Percentiles rank a stretch among this genome's conserved stretches.
Conservation (phyloP, 805 yeast genomes). For the Kodamaea hsintzibuensis region DNA sequence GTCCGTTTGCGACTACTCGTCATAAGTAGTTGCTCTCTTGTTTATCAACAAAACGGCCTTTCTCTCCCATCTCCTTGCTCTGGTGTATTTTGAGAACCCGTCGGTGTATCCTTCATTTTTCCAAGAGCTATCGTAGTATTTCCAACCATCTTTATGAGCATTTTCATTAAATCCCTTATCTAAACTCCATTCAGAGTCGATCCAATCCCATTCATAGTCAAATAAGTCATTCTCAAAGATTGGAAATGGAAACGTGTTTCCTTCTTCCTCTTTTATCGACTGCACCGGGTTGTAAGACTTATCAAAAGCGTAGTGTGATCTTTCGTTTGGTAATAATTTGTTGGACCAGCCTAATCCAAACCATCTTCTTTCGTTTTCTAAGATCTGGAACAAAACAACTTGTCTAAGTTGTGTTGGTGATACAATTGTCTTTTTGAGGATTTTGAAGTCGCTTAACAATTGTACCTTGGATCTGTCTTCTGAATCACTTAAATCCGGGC, state of each 20-base stretch:
- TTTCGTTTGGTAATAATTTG: constrained; percentile 51
- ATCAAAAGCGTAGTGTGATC: constrained; percentile 49
- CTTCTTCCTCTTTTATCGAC: constrained; percentile 20
- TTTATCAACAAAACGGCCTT: constrained; percentile 39
- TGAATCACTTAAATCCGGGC: constrained; percentile 16
- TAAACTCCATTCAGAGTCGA: constrained; percentile 51
- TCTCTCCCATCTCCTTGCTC: constrained; percentile 53
- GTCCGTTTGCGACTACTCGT: background rate
- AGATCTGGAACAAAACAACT: constrained; percentile 48
- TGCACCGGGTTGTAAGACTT: constrained; percentile 32
- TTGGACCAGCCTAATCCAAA: constrained; percentile 61
- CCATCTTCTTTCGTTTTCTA: constrained; percentile 65
- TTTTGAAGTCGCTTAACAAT: constrained; percentile 36
- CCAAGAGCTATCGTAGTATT: constrained; percentile 56
- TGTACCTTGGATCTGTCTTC: constrained; percentile 19
- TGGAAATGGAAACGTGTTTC: constrained; percentile 46
- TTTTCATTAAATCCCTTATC: constrained; percentile 42
- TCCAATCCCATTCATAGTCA: constrained; percentile 55
- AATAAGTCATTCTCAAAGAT: constrained; percentile 36
- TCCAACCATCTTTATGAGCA: constrained; percentile 51
- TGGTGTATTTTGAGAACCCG: constrained; percentile 50
- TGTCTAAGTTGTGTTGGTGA: constrained; percentile 48
- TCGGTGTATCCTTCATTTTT: constrained; percentile 38
- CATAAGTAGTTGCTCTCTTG: constrained; percentile 13
- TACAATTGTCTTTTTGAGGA: constrained; percentile 36